phyloP scores from a whole-genome alignment of 805 yeast species.

The Millerozyma miso region DNA sequence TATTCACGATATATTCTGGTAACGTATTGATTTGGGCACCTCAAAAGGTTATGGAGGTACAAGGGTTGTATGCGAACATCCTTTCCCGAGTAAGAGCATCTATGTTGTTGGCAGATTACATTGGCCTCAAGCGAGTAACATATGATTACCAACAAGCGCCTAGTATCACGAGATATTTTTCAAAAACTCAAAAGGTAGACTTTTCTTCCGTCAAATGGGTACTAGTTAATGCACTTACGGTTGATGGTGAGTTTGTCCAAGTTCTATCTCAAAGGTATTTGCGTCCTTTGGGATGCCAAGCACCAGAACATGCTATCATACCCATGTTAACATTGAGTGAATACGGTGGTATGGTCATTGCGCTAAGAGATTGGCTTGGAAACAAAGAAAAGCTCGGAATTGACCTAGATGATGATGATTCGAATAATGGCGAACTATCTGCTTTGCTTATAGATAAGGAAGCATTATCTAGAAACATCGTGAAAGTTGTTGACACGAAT shows the following conservation, averaged over 20 bases:
- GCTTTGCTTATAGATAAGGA: slow-evolving; percentile 71
- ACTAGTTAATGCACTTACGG: slow-evolving; percentile 78
- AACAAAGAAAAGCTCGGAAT: slow-evolving; percentile 58
- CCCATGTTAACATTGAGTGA: slow-evolving; percentile 88
- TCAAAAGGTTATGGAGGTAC: slow-evolving; percentile 63
- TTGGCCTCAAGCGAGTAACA: slow-evolving; percentile 84
- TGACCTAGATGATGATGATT: slow-evolving; percentile 33
- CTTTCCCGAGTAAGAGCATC: slow-evolving; percentile 69
- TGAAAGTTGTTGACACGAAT: slow-evolving; percentile 58
- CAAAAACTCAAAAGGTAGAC: slow-evolving; percentile 70
- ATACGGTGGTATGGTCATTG: slow-evolving; percentile 93
- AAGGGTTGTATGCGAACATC: slow-evolving; percentile 83
- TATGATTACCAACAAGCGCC: slow-evolving; percentile 92
- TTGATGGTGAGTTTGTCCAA: slow-evolving; percentile 90
- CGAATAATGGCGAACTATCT: slow-evolving; percentile 39
- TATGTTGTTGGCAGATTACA: slow-evolving; percentile 76
- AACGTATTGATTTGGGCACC: slow-evolving; percentile 79
- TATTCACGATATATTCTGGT: slow-evolving; percentile 82
- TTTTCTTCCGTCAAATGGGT: slow-evolving; percentile 84
- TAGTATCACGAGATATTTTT: slow-evolving; percentile 72
- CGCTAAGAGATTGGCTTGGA: slow-evolving; percentile 89
- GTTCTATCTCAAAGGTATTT: slow-evolving; percentile 87
- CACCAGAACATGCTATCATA: slow-evolving; percentile 71
- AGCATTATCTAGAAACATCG: slow-evolving; percentile 67
- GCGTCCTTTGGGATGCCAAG: slow-evolving; percentile 80